A percentile compares a stretch with the other conserved stretches of the same genome.
Conservation (phyloP, 2,329 filamentous ascomycete genomes). For the Pestalotiopsis sp. region DNA sequence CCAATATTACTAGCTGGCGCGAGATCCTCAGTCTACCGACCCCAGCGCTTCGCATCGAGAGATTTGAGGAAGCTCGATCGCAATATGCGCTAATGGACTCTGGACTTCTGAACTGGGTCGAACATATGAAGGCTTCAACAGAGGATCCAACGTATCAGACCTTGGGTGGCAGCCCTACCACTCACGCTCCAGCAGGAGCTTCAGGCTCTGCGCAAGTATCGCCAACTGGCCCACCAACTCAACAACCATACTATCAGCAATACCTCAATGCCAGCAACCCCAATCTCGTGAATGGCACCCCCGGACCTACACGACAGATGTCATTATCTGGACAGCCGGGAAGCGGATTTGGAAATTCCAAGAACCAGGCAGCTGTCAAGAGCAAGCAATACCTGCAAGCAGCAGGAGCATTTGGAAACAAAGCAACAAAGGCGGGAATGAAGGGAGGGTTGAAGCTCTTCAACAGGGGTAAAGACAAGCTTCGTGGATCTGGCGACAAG, state of each 20-base stretch:
- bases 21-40: conserved; percentile 75
- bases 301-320: conserved; percentile 23
- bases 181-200: conserved; percentile 4
- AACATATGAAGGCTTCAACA: conserved; percentile 43
- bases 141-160: conserved; percentile 42
- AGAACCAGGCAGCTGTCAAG: conserved; percentile 73
- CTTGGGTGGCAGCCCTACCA: conserved; percentile 1
- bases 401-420: conserved; percentile 87
- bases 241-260: conserved; percentile 59
- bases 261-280: conserved; percentile 52
- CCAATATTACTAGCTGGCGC: conserved; percentile 62
- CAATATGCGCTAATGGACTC: conserved; percentile 74
- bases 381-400: conserved; percentile 88
- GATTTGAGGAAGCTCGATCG: conserved; percentile 71
- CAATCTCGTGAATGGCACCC: conserved; percentile 31
- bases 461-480: conserved; percentile 86
- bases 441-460: conserved; percentile 90
- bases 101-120: conserved; percentile 66
- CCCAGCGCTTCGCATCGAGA: conserved; percentile 68
- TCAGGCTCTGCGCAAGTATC: conserved; percentile 8
- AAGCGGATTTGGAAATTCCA: conserved; percentile 53
- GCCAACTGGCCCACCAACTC: conserved; percentile 17
- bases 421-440: conserved; percentile 84
- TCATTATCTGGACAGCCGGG: conserved; percentile 38
- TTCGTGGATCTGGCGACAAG: conserved; percentile 77